Percentiles rank a stretch among this genome's conserved stretches.
Conservation (phyloP, 1,139 yeast species). For the Suhomyces coccinellae region DNA sequence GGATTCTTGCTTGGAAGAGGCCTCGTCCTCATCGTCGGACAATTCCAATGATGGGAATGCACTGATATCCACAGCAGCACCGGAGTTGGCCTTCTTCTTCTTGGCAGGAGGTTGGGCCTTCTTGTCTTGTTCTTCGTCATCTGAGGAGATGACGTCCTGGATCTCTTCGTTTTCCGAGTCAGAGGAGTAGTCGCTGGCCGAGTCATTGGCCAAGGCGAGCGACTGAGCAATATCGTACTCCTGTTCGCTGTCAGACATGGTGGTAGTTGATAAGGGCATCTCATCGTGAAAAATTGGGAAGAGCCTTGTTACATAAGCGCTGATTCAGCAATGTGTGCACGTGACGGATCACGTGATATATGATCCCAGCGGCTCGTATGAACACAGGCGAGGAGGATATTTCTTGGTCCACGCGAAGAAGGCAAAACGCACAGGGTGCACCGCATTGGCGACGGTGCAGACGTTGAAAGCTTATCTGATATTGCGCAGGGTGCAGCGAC, state of each 20-base stretch:
- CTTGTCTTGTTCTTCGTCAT: conserved; percentile 45
- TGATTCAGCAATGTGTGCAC: neutral
- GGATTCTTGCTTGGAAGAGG: conserved; percentile 21
- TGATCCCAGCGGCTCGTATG: no score
- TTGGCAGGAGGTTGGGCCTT: conserved; percentile 18
- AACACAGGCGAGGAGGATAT: no score
- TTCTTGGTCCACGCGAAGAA: no score
- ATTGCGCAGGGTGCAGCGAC: no score
- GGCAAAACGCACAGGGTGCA: no score
- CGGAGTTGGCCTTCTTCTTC: conserved; percentile 20
- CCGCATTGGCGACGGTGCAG: no score
- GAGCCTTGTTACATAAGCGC: neutral
- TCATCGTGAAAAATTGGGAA: conserved; percentile 8
- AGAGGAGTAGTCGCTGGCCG: conserved; percentile 38
- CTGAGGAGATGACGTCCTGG: conserved; percentile 60
- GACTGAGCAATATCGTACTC: conserved; percentile 68
- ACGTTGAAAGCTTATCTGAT: no score
- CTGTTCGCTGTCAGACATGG: conserved; percentile 49
- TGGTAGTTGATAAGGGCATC: conserved; percentile 6
- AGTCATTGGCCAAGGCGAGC: conserved; percentile 51
- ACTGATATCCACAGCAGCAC: conserved; percentile 4
- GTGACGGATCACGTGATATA: no score
- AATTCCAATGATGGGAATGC: conserved; percentile 68
- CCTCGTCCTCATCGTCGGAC: conserved; percentile 59
- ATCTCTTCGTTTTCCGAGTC: conserved; percentile 37